Evolutionary conservation across 2,329 filamentous ascomycete species (phyloP).

Genomic region (Fusarium paranaense): DNA sequence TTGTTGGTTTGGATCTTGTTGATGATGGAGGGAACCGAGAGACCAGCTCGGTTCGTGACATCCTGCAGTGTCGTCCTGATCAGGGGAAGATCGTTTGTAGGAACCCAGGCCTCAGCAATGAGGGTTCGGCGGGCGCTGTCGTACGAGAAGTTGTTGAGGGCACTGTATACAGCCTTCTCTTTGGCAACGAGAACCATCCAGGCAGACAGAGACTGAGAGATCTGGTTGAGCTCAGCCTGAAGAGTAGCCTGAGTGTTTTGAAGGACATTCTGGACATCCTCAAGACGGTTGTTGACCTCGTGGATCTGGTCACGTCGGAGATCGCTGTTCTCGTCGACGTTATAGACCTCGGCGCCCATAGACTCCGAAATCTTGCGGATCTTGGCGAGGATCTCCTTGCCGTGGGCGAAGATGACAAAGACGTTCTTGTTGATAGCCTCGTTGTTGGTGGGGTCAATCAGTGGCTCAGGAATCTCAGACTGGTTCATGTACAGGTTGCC

Average conservation of each 20-base stretch:
- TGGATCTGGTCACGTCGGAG: conserved; percentile 95
- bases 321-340: conserved; percentile 97
- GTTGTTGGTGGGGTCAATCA: conserved; percentile 92
- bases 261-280: conserved; percentile 91
- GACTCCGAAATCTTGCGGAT: conserved; percentile 99
- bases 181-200: conserved; percentile 99
- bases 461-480: conserved; percentile 93
- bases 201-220: conserved; percentile 89
- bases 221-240: conserved; percentile 91
- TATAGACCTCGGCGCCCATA: conserved; percentile 94
- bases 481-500: conserved; percentile 99
- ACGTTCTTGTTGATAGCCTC: conserved; percentile 96
- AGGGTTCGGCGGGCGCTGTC: conserved; percentile 95
- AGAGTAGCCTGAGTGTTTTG: conserved; percentile 95
- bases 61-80: conserved; percentile 96
- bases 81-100: conserved; percentile 86
- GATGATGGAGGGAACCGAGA: conserved; percentile 98
- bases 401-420: conserved; percentile 98
- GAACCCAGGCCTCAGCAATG: conserved; percentile 98
- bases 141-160: conserved; percentile 95
- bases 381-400: conserved; percentile 98
- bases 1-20: conserved; percentile 98
- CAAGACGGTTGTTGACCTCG: conserved; percentile 93
- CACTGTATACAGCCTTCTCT: conserved; percentile 97
- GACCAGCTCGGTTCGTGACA: conserved; percentile 93